phyloP scores from a whole-genome alignment of 495 filamentous ascomycete species.

The Bathelium albidoporum region DNA sequence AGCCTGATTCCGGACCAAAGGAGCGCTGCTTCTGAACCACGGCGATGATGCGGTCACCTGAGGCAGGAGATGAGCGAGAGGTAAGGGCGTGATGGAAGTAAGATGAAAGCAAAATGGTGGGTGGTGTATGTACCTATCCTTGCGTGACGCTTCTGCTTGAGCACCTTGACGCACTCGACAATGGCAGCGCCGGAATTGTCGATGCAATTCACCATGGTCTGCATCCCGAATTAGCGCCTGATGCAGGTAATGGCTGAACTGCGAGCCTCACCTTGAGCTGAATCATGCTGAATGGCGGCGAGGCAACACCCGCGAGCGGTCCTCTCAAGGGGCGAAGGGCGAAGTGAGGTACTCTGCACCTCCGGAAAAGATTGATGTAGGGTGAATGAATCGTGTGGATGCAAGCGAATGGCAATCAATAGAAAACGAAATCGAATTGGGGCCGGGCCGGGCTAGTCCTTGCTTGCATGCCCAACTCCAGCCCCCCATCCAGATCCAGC shows the following conservation, averaged over 20 bases:
- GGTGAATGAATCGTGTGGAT: no score
- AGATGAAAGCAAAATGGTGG: background rate
- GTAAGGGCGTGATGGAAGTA: background rate
- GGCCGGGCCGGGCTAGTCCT: background rate
- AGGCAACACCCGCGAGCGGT: no score
- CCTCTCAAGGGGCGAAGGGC: no score
- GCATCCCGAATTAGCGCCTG: conserved; percentile 9
- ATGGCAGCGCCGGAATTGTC: conserved; percentile 98
- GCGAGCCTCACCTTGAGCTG: conserved; percentile 76
- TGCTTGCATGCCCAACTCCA: background rate
- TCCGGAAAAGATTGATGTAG: no score
- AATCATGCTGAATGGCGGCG: conserved; percentile 69
- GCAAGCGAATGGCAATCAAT: no score
- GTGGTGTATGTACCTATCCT: conserved; percentile 62
- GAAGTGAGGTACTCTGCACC: no score
- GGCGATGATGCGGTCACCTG: conserved; percentile 93
- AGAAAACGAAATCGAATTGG: no score
- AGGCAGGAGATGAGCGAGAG: conserved; percentile 1
- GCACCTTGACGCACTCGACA: conserved; percentile 88
- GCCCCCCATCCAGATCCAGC: background rate
- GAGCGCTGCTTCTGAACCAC: conserved; percentile 92
- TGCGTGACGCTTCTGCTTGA: conserved; percentile 82
- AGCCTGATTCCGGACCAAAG: conserved; percentile 57
- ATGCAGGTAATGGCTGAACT: background rate
- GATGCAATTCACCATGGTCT: conserved; percentile 99